Evolutionary conservation across 176 grass and related monocot genomes (phyloP).

Genomic region (Pontederia crassipes): DNA sequence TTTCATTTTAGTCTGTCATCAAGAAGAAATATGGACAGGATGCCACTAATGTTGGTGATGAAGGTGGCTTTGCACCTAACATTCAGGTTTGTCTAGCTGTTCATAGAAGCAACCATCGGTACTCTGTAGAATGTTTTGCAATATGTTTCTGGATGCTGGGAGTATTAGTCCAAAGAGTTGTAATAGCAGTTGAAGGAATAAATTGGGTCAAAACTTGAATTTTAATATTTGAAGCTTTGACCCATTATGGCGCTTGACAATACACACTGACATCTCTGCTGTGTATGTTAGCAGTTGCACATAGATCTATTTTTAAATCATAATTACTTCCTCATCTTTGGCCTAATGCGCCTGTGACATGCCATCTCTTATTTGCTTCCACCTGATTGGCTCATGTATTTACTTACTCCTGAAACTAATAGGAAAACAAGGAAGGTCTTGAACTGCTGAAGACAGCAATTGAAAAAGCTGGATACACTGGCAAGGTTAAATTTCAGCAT

Average conservation of each 20-base stretch:
- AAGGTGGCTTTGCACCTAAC: conserved; percentile 95
- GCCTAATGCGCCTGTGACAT: too few species aligned
- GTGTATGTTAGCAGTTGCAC: too few species aligned
- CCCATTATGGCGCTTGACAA: too few species aligned
- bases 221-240: too few species aligned
- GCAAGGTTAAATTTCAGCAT: conserved; percentile 32
- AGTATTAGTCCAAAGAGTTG: too few species aligned
- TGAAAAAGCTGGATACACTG: conserved; percentile 89
- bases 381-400: background rate
- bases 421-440: conserved; percentile 99
- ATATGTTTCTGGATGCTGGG: too few species aligned
- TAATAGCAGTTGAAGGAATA: too few species aligned
- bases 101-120: background rate
- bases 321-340: too few species aligned
- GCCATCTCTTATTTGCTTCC: background rate
- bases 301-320: too few species aligned
- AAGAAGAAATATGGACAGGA: conserved; percentile 99
- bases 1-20: conserved; percentile 47
- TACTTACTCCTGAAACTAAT: background rate
- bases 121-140: too few species aligned
- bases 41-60: conserved; percentile 93
- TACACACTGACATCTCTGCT: too few species aligned
- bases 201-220: too few species aligned
- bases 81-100: conserved; percentile 56
- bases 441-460: conserved; percentile 86